Conservation (phyloP, 2,329 filamentous ascomycete species). For the Simplicillium sp. region DNA sequence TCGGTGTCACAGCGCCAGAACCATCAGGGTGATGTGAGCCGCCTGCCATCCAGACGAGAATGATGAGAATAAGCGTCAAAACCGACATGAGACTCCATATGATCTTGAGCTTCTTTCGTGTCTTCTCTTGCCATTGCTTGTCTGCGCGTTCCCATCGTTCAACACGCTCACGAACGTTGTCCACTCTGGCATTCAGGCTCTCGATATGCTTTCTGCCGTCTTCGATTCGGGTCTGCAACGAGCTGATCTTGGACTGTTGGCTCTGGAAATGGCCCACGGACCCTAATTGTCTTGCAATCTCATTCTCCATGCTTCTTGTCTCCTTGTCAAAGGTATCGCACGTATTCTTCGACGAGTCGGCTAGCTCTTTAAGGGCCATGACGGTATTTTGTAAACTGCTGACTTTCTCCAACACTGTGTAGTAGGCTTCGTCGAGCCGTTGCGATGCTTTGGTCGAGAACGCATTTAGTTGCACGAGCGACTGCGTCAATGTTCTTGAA, state of each 20-base stretch:
- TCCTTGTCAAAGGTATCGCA: conserved; percentile 51
- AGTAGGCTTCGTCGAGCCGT: conserved; percentile 65
- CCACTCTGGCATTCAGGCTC: conserved; percentile 52
- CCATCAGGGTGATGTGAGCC: background rate
- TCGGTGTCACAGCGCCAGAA: conserved; percentile 4
- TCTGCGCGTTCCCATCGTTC: conserved; percentile 61
- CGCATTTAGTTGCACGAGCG: conserved; percentile 43
- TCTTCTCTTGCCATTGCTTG: conserved; percentile 57
- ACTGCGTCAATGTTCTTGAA: conserved; percentile 39
- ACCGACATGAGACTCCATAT: conserved; percentile 52
- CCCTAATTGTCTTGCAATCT: conserved; percentile 52
- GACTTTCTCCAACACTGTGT: conserved; percentile 61
- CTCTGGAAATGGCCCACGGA: conserved; percentile 52
- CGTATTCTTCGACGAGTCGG: conserved; percentile 47
- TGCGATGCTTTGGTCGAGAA: conserved; percentile 54
- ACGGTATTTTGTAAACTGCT: conserved; percentile 56
- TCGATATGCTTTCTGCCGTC: conserved; percentile 50
- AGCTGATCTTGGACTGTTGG: conserved; percentile 54
- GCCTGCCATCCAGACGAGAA: conserved; percentile 25
- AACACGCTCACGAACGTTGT: conserved; percentile 52
- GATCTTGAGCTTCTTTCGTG: conserved; percentile 50
- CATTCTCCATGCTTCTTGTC: conserved; percentile 46
- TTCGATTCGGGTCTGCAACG: conserved; percentile 52
- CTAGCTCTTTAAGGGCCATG: conserved; percentile 55
- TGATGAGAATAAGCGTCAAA: conserved; percentile 34